phyloP scores from a whole-genome alignment of 23 red algal genomes.

The Gracilaria vermiculophylla region DNA sequence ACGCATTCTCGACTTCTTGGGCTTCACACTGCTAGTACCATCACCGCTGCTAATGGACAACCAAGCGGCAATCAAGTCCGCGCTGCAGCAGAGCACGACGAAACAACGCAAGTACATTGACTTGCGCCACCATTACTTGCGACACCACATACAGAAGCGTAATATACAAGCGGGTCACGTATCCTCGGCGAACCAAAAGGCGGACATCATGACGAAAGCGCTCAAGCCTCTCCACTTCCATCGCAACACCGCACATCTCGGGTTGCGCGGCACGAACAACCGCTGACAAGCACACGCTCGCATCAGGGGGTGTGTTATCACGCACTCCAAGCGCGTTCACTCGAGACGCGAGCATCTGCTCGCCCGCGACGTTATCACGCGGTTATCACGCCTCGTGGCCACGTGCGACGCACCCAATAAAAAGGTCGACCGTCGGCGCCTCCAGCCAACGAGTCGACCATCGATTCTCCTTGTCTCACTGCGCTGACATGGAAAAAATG shows the following conservation, averaged over 20 bases:
- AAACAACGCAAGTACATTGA: constrained; percentile 29
- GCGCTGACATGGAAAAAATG: too few relatives aligned
- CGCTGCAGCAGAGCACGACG: background rate
- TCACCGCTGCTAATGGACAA: background rate
- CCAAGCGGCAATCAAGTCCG: background rate
- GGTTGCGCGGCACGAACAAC: background rate
- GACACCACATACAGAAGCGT: background rate
- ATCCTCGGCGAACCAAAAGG: background rate
- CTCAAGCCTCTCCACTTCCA: background rate
- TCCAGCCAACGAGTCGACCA: too few relatives aligned
- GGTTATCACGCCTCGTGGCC: background rate
- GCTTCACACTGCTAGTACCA: background rate
- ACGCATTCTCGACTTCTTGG: background rate
- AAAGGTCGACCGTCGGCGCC: too few relatives aligned
- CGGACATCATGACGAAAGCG: background rate
- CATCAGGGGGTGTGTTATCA: background rate
- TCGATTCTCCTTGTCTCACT: too few relatives aligned
- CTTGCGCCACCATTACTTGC: constrained; percentile 8
- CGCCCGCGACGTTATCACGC: background rate
- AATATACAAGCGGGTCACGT: background rate
- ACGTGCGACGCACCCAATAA: background rate
- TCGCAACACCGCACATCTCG: background rate
- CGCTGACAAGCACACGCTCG: background rate
- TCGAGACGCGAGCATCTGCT: background rate
- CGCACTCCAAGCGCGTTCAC: background rate